Evolutionary conservation across 2,329 filamentous ascomycete species (phyloP).

Genomic region (Cladosporium sp.): DNA sequence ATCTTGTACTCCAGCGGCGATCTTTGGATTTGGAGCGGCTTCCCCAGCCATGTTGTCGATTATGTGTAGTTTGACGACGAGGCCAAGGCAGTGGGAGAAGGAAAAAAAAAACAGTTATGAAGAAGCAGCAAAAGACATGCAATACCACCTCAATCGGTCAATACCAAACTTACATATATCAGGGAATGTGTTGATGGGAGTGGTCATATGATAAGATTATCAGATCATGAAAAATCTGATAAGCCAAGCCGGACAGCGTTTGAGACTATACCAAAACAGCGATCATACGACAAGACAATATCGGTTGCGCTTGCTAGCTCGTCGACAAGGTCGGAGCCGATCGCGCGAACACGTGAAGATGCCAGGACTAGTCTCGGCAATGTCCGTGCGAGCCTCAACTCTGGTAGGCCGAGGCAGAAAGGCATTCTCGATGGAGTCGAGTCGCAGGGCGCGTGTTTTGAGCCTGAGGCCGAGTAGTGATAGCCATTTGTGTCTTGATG

Average conservation of each 20-base stretch:
- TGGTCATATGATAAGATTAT: neutral
- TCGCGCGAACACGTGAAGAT: neutral
- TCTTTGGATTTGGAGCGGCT: neutral
- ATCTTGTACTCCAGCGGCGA: neutral
- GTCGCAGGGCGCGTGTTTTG: too few relatives aligned
- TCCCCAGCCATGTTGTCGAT: neutral
- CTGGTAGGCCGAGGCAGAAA: too few relatives aligned
- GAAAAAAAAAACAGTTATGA: neutral
- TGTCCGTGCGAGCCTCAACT: neutral
- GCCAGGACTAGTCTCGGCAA: neutral
- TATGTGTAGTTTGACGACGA: neutral
- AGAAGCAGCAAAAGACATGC: neutral
- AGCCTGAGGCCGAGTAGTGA: too few relatives aligned
- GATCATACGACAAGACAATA: neutral
- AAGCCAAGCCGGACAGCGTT: neutral
- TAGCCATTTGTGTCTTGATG: too few relatives aligned
- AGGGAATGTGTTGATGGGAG: neutral
- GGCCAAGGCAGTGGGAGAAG: too few relatives aligned
- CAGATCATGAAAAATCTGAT: constrained; percentile 4
- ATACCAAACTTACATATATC: neutral
- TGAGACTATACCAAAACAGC: neutral
- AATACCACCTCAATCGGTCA: neutral
- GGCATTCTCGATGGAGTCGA: too few relatives aligned
- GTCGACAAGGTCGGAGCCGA: neutral
- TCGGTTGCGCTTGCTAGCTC: neutral